Evolutionary conservation across 2,329 filamentous ascomycete genomes (phyloP).

Genomic region (Zopfia rhizophila): DNA sequence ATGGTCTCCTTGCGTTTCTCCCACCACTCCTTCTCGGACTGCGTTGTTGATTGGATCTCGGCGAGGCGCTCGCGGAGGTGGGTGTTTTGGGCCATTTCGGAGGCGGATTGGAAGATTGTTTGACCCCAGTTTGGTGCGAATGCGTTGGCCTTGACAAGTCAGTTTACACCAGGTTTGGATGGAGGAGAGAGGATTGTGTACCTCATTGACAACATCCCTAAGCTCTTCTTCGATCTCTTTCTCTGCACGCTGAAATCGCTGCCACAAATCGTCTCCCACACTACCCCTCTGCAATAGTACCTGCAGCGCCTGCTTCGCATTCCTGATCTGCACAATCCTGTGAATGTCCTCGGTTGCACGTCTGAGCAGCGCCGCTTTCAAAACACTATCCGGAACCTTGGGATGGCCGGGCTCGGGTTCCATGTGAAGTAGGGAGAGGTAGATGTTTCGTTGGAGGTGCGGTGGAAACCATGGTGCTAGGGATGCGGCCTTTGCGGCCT

Average conservation of each 20-base stretch:
- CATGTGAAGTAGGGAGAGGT: slow-evolving; percentile 89
- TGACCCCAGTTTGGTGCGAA: slow-evolving; percentile 90
- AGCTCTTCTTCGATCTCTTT: slow-evolving; percentile 98
- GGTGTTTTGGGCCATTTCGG: slow-evolving; percentile 91
- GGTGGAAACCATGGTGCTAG: slow-evolving; percentile 94
- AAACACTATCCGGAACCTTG: slow-evolving; percentile 80
- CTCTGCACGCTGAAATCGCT: slow-evolving; percentile 89
- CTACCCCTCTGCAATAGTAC: slow-evolving; percentile 87
- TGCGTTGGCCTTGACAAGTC: slow-evolving; percentile 78
- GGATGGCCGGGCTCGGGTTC: slow-evolving; percentile 71
- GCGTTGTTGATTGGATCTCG: slow-evolving; percentile 76
- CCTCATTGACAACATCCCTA: slow-evolving; percentile 92
- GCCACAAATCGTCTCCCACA: slow-evolving; percentile 95
- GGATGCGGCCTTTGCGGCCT: slow-evolving; percentile 80
- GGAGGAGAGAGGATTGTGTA: slow-evolving; percentile 54
- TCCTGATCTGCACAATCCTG: slow-evolving; percentile 87
- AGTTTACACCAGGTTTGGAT: slow-evolving; percentile 27
- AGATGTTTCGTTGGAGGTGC: slow-evolving; percentile 92
- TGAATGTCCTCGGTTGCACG: slow-evolving; percentile 93
- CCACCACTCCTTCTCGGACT: slow-evolving; percentile 90
- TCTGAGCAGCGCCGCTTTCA: slow-evolving; percentile 88
- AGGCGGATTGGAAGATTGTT: slow-evolving; percentile 95
- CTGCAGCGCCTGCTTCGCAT: slow-evolving; percentile 87
- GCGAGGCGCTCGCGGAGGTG: slow-evolving; percentile 78
- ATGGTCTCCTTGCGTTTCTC: slow-evolving; percentile 81